Conservation (phyloP, 352 stramenopile species). For the Plasmopara muralis region DNA sequence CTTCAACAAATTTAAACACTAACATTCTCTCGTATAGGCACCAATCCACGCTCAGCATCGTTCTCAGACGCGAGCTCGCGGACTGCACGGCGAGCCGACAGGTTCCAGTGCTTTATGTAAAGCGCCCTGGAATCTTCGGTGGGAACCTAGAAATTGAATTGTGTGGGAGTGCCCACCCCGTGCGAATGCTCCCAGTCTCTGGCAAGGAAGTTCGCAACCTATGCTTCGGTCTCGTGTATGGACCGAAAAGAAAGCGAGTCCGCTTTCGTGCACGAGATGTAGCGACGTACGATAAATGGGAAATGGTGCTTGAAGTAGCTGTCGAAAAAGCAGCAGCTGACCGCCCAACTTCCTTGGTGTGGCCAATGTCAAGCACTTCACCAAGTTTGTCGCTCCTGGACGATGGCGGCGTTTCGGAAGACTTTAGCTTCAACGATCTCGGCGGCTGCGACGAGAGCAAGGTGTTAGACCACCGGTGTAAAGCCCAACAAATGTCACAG, state of each 20-base stretch:
- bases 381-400: slow-evolving; percentile 18
- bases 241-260: slow-evolving; percentile 25
- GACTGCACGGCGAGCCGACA: slow-evolving; percentile 23
- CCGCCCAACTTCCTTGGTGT: slow-evolving; percentile 13
- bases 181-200: slow-evolving; percentile 28
- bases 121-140: slow-evolving; percentile 12
- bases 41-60: slow-evolving; percentile 23
- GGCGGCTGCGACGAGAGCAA: slow-evolving; percentile 11
- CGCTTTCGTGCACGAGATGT: slow-evolving; percentile 20
- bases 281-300: slow-evolving; percentile 26
- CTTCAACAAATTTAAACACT: no score
- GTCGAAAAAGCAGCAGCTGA: slow-evolving; percentile 26
- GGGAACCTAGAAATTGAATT: slow-evolving; percentile 28
- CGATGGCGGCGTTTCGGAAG: slow-evolving; percentile 20
- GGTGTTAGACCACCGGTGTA: slow-evolving; percentile 5
- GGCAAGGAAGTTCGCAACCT: slow-evolving; percentile 25
- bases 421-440: slow-evolving; percentile 27
- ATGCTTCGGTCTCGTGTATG: slow-evolving; percentile 27
- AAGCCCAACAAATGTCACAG: background rate
- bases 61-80: slow-evolving; percentile 19
- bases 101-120: slow-evolving; percentile 21
- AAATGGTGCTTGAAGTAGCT: slow-evolving; percentile 21
- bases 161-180: slow-evolving; percentile 12
- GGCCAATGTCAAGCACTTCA: slow-evolving; percentile 3
- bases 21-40: slow-evolving; percentile 8